Base-by-base conservation (phyloP, 176 grass and related monocot genomes). In the Rhynchospora tenuis region DNA sequence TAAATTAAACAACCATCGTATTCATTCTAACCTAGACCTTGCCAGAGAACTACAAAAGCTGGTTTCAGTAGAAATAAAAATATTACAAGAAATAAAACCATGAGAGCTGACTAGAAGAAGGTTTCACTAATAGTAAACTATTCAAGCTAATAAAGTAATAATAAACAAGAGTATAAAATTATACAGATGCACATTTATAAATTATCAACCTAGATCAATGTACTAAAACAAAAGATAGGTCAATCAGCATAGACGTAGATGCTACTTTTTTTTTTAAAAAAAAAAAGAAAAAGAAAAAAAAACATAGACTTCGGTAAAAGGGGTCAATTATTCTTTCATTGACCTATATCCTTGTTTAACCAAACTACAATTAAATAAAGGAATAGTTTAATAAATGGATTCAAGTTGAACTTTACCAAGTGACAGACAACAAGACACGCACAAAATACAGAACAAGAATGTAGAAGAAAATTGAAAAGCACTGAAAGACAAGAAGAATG, bases 351-450 rank as follows among this genome's bases (percentile, higher is more conserved):
- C 46, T 56, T 58, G 57, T 27, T 31, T 62, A 62, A 80, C 20
- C 55, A 45, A 62, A 81, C 1, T 17, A 81, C 29, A 81, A 81
- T 60, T 60, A 17, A 64, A 82, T 44, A 82, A 82, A 66, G 17
- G 19, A 46, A 60, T n/a, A n/a, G n/a, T n/a, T n/a, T n/a, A n/a
- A n/a, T n/a, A n/a, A n/a, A n/a, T n/a, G n/a, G n/a, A n/a, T n/a
- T n/a, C n/a, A n/a, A n/a, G n/a, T n/a, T n/a, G n/a, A n/a, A n/a
- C 22, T 12, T 26, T 0, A 62, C 1, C 22, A 9, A 10, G 9
- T 24, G 7, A 27, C 9, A 26, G 3, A 62, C 27, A 9, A 60
- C 24, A 62, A 11, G 24, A 64, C 61, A 26, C 55, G 6, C 23
- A 64, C 61, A 64, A 67, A 42, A 67, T 67, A 14, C 64, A 67